phyloP scores from a whole-genome alignment of 352 stramenopile genomes.

The Halophytophthora polymorphica region DNA sequence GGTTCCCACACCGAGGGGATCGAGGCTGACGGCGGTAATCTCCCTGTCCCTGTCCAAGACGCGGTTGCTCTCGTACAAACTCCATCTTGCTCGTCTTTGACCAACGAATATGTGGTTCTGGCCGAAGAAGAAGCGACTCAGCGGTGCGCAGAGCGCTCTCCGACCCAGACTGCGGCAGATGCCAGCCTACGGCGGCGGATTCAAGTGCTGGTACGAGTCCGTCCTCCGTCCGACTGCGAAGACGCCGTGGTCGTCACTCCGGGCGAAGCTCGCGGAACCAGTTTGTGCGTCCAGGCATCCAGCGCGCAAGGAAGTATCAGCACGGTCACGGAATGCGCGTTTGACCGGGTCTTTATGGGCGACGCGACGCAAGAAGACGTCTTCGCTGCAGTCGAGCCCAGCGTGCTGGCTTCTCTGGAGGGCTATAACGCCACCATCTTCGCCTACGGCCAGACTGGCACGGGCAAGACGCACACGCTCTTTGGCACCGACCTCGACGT shows the following conservation, averaged over 20 bases:
- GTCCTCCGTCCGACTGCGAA: slow-evolving; percentile 25
- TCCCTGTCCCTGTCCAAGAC: too few relatives aligned
- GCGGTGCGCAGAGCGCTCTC: slow-evolving; percentile 2
- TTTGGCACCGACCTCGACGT: slow-evolving; percentile 57
- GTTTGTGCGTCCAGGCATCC: slow-evolving; percentile 23
- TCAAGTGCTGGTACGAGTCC: slow-evolving; percentile 75
- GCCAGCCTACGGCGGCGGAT: slow-evolving; percentile 26
- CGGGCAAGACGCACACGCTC: slow-evolving; percentile 92
- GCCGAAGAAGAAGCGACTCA: neutral
- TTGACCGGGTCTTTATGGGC: slow-evolving; percentile 73
- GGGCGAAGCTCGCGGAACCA: slow-evolving; percentile 23
- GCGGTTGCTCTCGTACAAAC: too few relatives aligned
- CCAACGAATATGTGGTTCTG: neutral
- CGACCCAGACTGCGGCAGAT: neutral
- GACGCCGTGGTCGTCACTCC: slow-evolving; percentile 30
- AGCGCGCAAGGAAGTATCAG: slow-evolving; percentile 21
- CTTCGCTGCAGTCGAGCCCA: slow-evolving; percentile 64
- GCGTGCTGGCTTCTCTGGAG: slow-evolving; percentile 61
- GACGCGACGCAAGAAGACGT: slow-evolving; percentile 70
- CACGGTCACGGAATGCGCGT: slow-evolving; percentile 57
- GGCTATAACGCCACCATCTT: slow-evolving; percentile 92
- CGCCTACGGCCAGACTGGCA: slow-evolving; percentile 89
- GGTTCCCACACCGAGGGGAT: too few relatives aligned
- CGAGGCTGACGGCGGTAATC: too few relatives aligned
- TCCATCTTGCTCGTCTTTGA: too few relatives aligned